These are phyloP conservation scores for Peronospora destructor DNA, from an alignment of 352 stramenopile species.

Conservation along the genomic window DNA sequence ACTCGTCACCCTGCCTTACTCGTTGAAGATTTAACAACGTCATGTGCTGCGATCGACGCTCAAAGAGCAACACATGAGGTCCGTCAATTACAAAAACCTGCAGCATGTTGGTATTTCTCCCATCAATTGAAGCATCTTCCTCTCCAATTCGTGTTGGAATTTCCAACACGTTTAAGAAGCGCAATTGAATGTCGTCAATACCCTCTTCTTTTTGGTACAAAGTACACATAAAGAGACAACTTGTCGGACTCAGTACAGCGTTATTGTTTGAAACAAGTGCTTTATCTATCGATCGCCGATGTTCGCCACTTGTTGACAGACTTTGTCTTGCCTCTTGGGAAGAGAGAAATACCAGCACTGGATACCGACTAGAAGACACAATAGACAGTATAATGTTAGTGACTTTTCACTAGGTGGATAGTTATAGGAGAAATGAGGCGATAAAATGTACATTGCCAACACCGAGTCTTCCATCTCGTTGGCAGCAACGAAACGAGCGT, in stretches of 20 bases:
- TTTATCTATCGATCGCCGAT: constrained; percentile 10
- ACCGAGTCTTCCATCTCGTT: constrained; percentile 33
- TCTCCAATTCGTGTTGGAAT: constrained; percentile 5
- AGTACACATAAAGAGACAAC: constrained; percentile 20
- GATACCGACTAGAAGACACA: constrained; percentile 17
- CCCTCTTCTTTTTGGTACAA: constrained; percentile 16
- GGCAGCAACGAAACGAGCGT: constrained; percentile 31
- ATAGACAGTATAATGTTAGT: not conserved
- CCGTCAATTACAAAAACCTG: constrained; percentile 35
- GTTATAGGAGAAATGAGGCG: not conserved
- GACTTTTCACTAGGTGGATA: too few species aligned
- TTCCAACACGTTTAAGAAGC: constrained; percentile 24
- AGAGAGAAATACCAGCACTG: constrained; percentile 24
- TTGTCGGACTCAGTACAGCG: not conserved
- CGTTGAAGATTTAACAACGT: constrained; percentile 24
- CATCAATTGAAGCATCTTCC: constrained; percentile 3
- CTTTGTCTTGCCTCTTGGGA: not conserved
- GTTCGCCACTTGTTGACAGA: constrained; percentile 8
- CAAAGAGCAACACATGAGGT: constrained; percentile 31
- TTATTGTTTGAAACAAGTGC: not conserved
- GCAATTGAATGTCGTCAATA: constrained; percentile 11
- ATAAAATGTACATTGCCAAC: constrained; percentile 35
- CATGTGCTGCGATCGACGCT: constrained; percentile 9
- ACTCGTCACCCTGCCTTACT: not conserved
- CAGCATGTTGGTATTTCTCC: constrained; percentile 2